Evolutionary conservation across 768 basidiomycete species (phyloP).

Genomic region (Termitomyces titanicus): DNA sequence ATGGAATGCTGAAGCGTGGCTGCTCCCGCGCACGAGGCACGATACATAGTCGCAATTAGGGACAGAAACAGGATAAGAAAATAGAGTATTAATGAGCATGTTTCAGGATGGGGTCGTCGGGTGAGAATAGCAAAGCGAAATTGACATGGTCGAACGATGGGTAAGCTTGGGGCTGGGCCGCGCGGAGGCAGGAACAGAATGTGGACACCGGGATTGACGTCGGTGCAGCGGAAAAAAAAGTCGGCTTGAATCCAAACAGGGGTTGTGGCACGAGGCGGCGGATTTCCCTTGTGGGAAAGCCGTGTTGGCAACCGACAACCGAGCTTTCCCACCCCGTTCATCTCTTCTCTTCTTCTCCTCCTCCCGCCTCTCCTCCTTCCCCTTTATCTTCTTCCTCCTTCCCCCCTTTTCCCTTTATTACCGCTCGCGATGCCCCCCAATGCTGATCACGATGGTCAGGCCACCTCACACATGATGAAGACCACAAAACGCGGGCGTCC

Average conservation of each 20-base stretch:
- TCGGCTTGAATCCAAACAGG: constrained; percentile 19
- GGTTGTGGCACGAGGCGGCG: constrained; percentile 12
- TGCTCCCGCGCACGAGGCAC: not conserved
- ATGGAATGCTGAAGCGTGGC: not conserved
- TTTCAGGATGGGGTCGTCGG: not conserved
- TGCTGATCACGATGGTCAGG: constrained; percentile 44
- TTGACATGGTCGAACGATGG: not conserved
- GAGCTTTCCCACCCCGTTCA: constrained; percentile 32
- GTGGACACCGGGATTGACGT: constrained; percentile 9
- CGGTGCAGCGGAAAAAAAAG: constrained; percentile 9
- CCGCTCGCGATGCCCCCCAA: constrained; percentile 31
- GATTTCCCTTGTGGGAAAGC: constrained; percentile 36
- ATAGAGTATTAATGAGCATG: not conserved
- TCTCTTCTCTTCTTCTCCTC: constrained; percentile 25
- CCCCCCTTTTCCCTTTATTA: constrained; percentile 21
- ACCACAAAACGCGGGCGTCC: constrained; percentile 94
- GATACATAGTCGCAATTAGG: not conserved
- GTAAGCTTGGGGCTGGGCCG: not conserved
- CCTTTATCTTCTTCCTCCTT: constrained; percentile 10
- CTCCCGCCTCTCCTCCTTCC: constrained; percentile 17
- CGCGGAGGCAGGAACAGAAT: not conserved
- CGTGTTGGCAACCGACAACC: constrained; percentile 40
- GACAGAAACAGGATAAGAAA: not conserved
- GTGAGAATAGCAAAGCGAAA: not conserved
- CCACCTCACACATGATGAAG: constrained; percentile 96